Base-by-base conservation (phyloP, 345 rosid species). In the Camelina laxa region DNA sequence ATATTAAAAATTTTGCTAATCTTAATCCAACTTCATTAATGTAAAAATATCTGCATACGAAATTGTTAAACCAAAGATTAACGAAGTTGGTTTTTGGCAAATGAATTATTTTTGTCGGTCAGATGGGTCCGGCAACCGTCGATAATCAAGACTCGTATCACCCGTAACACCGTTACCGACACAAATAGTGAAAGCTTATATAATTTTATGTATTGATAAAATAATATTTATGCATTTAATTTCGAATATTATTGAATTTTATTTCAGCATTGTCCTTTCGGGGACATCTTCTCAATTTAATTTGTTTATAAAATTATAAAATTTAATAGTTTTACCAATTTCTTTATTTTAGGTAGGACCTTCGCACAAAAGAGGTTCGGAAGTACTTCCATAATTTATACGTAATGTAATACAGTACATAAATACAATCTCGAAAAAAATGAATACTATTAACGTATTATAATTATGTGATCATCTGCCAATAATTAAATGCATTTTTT, bases 111-210 rank as follows among this genome's bases (percentile, higher is more conserved):
- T 69, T 54, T 56, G 80, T 76, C 75, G 80, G 80, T 75, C 11
- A 69, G 48, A 24, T 22, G 53, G 80, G 79, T 24, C 69, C 75
- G 44, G 4, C 60, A 55, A 69, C 70, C 75, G 75, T 62, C 75
- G 65, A 44, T 47, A 55, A 55, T 35, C 50, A 69, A 55, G 45
- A 62, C 70, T 58, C 69, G 2, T 31, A 55, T 45, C 65, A 61
- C 75, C 75, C 70, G 65, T 55, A 45, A 47, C 80, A 69, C 80
- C 70, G 65, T 62, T 45, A 56, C 80, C 75, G 75, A 76, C 75
- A 75, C 56, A 76, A 33, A 35, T 56, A 61, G 59, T 45, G 65
- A 62, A 69, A 21, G 16, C 51, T 68, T 61, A 7, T 24, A 9
- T 27, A n/a, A 9, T 30, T 38, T 21, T 2, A 7, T 16, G 56